phyloP scores from a whole-genome alignment of 805 yeast genomes.

The Tetrapisispora namnaoensis region DNA sequence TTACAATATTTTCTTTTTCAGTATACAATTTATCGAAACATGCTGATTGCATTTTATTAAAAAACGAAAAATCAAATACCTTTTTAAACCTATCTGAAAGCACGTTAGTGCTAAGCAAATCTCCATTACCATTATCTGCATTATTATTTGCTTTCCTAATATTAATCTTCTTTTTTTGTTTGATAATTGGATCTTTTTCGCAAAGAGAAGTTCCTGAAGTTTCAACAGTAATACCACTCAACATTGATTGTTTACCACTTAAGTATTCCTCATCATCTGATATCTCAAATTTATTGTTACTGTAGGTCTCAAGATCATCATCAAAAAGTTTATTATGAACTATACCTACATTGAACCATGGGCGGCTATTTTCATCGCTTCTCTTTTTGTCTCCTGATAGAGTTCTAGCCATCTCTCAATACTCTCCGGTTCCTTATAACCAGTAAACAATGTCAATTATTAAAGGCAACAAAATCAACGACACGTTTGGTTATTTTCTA shows the following conservation, averaged over 20 bases:
- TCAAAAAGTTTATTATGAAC: neutral
- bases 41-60: conserved; percentile 44
- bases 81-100: conserved; percentile 33
- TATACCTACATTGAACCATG: conserved; percentile 3
- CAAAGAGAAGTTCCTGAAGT: neutral
- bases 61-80: conserved; percentile 12
- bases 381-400: neutral
- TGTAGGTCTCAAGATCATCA: neutral
- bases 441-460: neutral
- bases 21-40: conserved; percentile 33
- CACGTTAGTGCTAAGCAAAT: conserved; percentile 1
- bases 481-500: too few relatives aligned
- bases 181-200: neutral
- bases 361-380: conserved; percentile 2
- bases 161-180: neutral
- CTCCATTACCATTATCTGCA: neutral
- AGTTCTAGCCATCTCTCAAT: neutral
- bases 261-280: conserved; percentile 1
- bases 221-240: neutral
- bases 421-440: neutral
- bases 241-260: neutral
- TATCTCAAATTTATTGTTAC: neutral
- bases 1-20: conserved; percentile 33
- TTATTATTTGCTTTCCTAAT: conserved; percentile 3
- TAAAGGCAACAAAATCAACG: too few relatives aligned